These are phyloP conservation scores for Glonium stellatum DNA, from an alignment of 495 filamentous ascomycete genomes.

Conservation along the genomic window DNA sequence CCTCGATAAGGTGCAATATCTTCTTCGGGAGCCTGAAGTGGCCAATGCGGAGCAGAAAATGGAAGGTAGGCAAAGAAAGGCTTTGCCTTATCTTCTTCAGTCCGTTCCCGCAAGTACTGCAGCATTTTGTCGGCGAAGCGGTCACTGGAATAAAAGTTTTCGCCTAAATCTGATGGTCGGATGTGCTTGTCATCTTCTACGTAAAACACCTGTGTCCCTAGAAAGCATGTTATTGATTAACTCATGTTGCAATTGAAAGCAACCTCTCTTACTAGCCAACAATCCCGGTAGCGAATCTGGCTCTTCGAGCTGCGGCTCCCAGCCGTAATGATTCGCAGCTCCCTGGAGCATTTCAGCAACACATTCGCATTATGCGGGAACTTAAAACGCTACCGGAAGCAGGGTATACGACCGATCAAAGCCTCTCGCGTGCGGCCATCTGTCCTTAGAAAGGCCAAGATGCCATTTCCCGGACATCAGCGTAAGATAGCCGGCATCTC, in stretches of 20 bases:
- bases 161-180: conserved; percentile 26
- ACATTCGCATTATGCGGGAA: no score
- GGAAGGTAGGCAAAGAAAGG: conserved; percentile 58
- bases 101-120: conserved; percentile 46
- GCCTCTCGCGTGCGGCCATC: conserved; percentile 40
- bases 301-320: conserved; percentile 43
- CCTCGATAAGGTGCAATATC: conserved; percentile 49
- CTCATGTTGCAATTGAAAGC: background rate
- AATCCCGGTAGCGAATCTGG: conserved; percentile 16
- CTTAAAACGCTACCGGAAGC: no score
- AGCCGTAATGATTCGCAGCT: conserved; percentile 51
- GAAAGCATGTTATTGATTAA: background rate
- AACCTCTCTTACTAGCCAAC: conserved; percentile 15
- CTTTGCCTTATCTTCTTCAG: conserved; percentile 40
- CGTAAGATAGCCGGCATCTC: conserved; percentile 55
- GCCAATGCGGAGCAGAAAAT: conserved; percentile 58
- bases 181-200: conserved; percentile 49
- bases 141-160: conserved; percentile 50
- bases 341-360: background rate
- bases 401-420: conserved; percentile 45
- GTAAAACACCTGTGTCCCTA: conserved; percentile 40
- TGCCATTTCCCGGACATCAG: conserved; percentile 57
- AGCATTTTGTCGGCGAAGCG: conserved; percentile 50
- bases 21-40: conserved; percentile 49
- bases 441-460: conserved; percentile 39